Evolutionary conservation across 768 basidiomycete species (phyloP), one percentile per base, ranked within the genome.

Genomic region (Pholiota molesta): DNA sequence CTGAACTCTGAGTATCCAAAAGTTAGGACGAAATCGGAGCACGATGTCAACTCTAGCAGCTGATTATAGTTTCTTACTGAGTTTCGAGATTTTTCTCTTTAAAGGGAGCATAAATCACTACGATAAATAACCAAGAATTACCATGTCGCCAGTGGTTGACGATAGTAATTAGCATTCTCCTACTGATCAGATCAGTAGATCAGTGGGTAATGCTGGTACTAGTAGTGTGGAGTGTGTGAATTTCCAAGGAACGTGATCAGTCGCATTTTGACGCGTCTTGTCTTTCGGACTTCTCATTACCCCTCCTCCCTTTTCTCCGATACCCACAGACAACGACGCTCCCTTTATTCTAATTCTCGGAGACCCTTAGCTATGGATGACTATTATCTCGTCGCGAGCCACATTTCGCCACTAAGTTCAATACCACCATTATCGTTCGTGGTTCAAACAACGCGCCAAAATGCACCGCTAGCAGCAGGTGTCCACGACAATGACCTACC

Each of bases 371-470:
- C 60, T 33, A 77, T 78, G 77, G 75, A 77, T 44, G 70, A 71
- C 17, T 68, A 73, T n/a, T 75, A 86, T 63, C 70, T 90, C 33
- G 77, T 88, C 58, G 77, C 87, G 4, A 78, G 86, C 5, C 87
- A 88, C 59, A 75, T 92, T 44, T 91, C 90, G 0, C 84, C 89
- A 2, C 78, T 91, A 49, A 86, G 81, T 66, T 78, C 86, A 3
- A 71, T 82, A 9, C 81, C 83, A 40, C 78, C 85, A 0, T 77
- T 80, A 9, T 80, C 82, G 0, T 73, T 86, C 55, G 76, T 83
- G 8, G 74, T 92, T 23, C 83, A 84, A 65, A 90, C 92, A 7
- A 75, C 81, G 57, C 85, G 85, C 61, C 81, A 81, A 63, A 82
- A 85, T 60, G 66, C 80, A 3, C 82, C 86, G 42, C 69, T 86